phyloP scores from a whole-genome alignment of 2,329 filamentous ascomycete genomes.

The Lithohypha guttulata region DNA sequence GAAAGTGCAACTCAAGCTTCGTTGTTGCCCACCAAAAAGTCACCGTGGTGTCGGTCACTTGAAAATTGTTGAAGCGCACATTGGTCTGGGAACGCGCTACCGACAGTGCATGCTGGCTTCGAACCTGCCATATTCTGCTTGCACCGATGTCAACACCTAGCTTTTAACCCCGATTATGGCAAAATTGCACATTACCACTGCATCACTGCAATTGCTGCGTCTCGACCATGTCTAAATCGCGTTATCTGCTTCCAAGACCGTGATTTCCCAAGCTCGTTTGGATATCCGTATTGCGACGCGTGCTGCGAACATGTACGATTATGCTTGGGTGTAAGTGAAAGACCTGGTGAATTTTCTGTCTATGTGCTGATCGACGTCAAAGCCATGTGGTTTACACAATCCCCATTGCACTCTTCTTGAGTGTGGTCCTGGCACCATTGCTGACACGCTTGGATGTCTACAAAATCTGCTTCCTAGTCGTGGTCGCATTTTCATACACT shows the following conservation, averaged over 20 bases:
- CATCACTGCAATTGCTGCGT: background rate
- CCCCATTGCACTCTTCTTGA: constrained; percentile 50
- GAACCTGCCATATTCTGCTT: background rate
- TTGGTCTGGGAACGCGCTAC: background rate
- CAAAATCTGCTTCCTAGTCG: constrained; percentile 50
- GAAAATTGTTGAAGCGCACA: constrained; percentile 1
- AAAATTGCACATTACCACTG: background rate
- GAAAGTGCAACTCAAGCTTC: background rate
- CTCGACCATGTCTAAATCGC: background rate
- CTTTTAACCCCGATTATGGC: background rate
- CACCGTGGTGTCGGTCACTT: no score
- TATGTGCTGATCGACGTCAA: constrained; percentile 7
- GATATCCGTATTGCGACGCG: background rate
- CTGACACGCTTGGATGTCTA: constrained; percentile 52
- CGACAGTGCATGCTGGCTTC: background rate
- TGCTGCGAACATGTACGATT: constrained; percentile 32
- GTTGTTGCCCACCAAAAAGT: background rate
- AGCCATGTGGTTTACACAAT: constrained; percentile 60
- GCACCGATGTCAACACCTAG: background rate
- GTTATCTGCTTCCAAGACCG: background rate
- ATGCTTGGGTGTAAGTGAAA: constrained; percentile 48
- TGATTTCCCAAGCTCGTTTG: background rate
- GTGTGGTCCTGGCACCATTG: constrained; percentile 50
- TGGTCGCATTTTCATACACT: constrained; percentile 56
- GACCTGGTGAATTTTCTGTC: constrained; percentile 13